These are phyloP conservation scores for Barnettozyma wickerhamii DNA, from an alignment of 805 yeast species.

Conservation along the genomic window DNA sequence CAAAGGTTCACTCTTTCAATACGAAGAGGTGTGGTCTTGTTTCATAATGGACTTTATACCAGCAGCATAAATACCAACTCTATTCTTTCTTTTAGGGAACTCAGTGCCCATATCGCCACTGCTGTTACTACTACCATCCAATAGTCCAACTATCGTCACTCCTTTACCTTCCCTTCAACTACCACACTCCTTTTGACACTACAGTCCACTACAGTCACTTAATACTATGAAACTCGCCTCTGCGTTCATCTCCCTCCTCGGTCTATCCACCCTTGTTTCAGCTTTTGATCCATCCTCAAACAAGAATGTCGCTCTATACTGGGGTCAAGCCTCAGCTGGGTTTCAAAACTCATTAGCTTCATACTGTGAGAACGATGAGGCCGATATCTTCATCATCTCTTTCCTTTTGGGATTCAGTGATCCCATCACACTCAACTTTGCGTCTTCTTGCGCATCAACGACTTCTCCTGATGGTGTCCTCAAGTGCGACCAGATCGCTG, in stretches of 20 bases:
- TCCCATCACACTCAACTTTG: slow-evolving; percentile 47
- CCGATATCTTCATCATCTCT: slow-evolving; percentile 68
- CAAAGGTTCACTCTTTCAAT: too few species aligned
- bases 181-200: neutral
- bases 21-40: too few species aligned
- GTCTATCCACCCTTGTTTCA: slow-evolving; percentile 5
- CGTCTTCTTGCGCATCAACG: slow-evolving; percentile 44
- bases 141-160: slow-evolving; percentile 9
- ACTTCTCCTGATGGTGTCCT: slow-evolving; percentile 35
- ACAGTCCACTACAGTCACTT: neutral
- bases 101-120: neutral
- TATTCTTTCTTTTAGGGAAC: neutral
- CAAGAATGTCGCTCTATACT: slow-evolving; percentile 69
- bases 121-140: neutral
- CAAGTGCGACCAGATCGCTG: slow-evolving; percentile 53
- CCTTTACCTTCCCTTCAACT: neutral
- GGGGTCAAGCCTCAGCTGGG: slow-evolving; percentile 88
- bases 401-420: slow-evolving; percentile 54
- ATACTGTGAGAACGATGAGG: slow-evolving; percentile 66
- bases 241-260: slow-evolving; percentile 10
- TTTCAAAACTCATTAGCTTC: slow-evolving; percentile 38
- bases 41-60: neutral
- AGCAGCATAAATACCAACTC: neutral
- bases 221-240: slow-evolving; percentile 8
- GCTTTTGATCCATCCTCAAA: slow-evolving; percentile 35